Percentiles rank a stretch among this genome's conserved stretches.
Evolutionary conservation across 2,329 filamentous ascomycete species (phyloP).

Genomic region (Graphiopsis chlorocephala): DNA sequence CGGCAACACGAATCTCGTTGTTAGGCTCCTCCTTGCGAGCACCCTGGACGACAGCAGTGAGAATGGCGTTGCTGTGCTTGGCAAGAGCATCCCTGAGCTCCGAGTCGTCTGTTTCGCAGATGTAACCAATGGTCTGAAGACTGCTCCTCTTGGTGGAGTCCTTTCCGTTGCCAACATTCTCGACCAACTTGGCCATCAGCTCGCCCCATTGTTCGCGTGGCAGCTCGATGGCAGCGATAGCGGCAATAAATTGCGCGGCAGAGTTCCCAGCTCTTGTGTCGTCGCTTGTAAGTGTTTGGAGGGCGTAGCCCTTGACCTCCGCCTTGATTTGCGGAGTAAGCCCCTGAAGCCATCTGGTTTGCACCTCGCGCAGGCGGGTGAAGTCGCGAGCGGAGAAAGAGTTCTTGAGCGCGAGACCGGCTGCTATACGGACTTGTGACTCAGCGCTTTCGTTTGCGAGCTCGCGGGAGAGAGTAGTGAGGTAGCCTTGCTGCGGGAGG

Average conservation of each 20-base stretch:
- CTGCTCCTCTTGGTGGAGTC: conserved; percentile 93
- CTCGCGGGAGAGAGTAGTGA: conserved; percentile 87
- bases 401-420: conserved; percentile 96
- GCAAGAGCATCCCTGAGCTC: conserved; percentile 79
- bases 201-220: conserved; percentile 91
- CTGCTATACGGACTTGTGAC: conserved; percentile 84
- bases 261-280: conserved; percentile 83
- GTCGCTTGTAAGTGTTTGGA: conserved; percentile 78
- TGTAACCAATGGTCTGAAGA: conserved; percentile 93
- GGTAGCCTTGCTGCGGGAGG: conserved; percentile 73
- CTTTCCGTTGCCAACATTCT: conserved; percentile 83
- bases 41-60: conserved; percentile 96
- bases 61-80: conserved; percentile 91
- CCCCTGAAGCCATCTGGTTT: conserved; percentile 87
- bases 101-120: conserved; percentile 90
- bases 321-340: conserved; percentile 79
- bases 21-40: conserved; percentile 95
- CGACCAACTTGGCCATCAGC: conserved; percentile 82
- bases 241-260: conserved; percentile 90
- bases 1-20: conserved; percentile 83
- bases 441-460: conserved; percentile 86
- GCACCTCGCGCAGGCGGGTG: conserved; percentile 80
- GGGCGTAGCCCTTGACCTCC: conserved; percentile 83
- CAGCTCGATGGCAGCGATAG: conserved; percentile 91
- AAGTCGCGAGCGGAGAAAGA: conserved; percentile 93